Evolutionary conservation across 805 yeast genomes (phyloP).

Genomic region (Candida peoriensis): DNA sequence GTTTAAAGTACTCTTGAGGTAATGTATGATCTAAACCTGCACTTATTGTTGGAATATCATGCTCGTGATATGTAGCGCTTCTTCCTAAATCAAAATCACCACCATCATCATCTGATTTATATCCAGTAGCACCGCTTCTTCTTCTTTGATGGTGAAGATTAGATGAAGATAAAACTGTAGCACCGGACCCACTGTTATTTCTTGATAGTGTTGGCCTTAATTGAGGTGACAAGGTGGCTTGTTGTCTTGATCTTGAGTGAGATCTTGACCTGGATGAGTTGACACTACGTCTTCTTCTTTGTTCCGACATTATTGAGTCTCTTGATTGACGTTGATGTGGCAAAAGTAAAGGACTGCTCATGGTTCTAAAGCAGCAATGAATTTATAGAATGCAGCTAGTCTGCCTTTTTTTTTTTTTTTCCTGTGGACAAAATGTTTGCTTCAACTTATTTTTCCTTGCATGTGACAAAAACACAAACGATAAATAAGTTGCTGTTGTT

Average conservation of each 20-base stretch:
- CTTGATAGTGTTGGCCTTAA: neutral
- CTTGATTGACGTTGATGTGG: neutral
- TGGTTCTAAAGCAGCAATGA: neutral
- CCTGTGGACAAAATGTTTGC: neutral
- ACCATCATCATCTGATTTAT: slow-evolving; percentile 1
- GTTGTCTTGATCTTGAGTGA: slow-evolving; percentile 6
- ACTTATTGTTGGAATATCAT: slow-evolving; percentile 42
- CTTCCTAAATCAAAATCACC: neutral
- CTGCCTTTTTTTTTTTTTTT: neutral
- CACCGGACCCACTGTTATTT: too few relatives aligned
- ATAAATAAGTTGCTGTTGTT: too few relatives aligned
- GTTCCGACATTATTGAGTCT: neutral
- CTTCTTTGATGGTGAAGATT: slow-evolving; percentile 1
- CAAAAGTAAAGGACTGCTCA: neutral
- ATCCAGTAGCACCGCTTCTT: slow-evolving; percentile 2
- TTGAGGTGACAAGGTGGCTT: neutral
- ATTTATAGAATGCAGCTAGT: too few relatives aligned
- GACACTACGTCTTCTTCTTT: slow-evolving; percentile 1
- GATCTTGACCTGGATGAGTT: slow-evolving; percentile 17
- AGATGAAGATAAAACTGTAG: neutral
- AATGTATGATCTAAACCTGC: slow-evolving; percentile 68
- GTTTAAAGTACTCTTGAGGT: slow-evolving; percentile 81
- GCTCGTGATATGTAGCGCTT: slow-evolving; percentile 3
- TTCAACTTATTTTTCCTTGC: too few relatives aligned
- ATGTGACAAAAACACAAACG: slow-evolving; percentile 1